Base-by-base conservation (phyloP, 129 eudicot species). In the Oenanthe sinensis region DNA sequence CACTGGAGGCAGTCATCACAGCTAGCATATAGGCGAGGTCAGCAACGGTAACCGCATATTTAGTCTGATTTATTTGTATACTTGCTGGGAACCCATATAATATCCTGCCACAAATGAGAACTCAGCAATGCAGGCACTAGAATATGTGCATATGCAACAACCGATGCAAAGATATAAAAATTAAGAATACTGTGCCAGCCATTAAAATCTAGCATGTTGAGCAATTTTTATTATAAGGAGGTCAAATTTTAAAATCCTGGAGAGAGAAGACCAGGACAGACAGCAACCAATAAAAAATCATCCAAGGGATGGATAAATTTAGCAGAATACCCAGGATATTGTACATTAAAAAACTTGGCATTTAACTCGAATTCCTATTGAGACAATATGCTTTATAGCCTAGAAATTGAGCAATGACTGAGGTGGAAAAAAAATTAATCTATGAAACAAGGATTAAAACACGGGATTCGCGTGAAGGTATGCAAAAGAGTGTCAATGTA, bases 71-170 rank as follows among this genome's bases (percentile, higher is more conserved):
- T 79, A 20, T 60, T 47, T 44, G 71, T 45, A 71, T 78, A 46
- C 14, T 75, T 77, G 60, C 75, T 78, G 47, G 78, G 77, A 78
- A 87, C 80, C 88, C 91, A 87, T 42, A 75, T 82, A 52, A 85
- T 76, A 63, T 87, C 91, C 91, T 87, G 84, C 76, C 69, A 81
- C 15, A 52, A 36, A 24, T 15, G 46, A 36, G 42, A 17, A 22
- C 4, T 58, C 65, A 36, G 13, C 2, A 2, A 78, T 77, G 67
- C 19, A 16, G 24, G 4, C 63, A 22, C 47, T 17, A 37, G 5
- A 5, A 70, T 37, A 37, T 36, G 22, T 33, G 39, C 6, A 70
- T 7, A 39, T 33, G 14, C 43, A 70, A 47, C 24, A 70, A 12
- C 36, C 3, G 9, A 13, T 65, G 19, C 45, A 5, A 47, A 16